Conservation (phyloP, 1,284 basidiomycete genomes). For the Sutorius eximius region DNA sequence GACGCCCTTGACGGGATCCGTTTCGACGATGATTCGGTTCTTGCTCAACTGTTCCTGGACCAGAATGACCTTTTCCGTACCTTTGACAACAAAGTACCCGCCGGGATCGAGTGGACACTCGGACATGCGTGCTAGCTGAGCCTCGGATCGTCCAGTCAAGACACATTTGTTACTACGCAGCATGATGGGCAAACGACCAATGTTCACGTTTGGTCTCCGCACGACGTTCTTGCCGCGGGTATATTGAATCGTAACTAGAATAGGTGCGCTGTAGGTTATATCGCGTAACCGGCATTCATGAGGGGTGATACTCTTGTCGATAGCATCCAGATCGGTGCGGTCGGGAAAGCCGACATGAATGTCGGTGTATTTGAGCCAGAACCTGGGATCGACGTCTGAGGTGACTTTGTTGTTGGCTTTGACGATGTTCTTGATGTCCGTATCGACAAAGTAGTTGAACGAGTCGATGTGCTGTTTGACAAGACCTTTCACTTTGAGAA, state of each 20-base stretch:
- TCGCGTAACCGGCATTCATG: slow-evolving; percentile 98
- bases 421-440: slow-evolving; percentile 96
- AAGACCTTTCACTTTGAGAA: slow-evolving; percentile 95
- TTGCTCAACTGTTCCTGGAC: slow-evolving; percentile 99
- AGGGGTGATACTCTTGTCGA: slow-evolving; percentile 87
- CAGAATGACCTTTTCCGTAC: slow-evolving; percentile 99
- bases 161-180: slow-evolving; percentile 93
- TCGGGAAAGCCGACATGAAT: slow-evolving; percentile 92
- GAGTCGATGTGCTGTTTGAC: slow-evolving; percentile 99
- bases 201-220: slow-evolving; percentile 79
- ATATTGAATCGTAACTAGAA: slow-evolving; percentile 95
- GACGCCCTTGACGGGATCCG: slow-evolving; percentile 85
- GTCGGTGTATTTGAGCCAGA: slow-evolving; percentile 97
- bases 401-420: slow-evolving; percentile 91
- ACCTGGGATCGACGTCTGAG: slow-evolving; percentile 96
- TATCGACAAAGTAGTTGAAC: slow-evolving; percentile 99
- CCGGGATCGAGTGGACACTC: slow-evolving; percentile 99
- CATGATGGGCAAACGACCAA: slow-evolving; percentile 97
- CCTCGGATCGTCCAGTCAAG: slow-evolving; percentile 75
- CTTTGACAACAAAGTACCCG: slow-evolving; percentile 98
- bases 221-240: slow-evolving; percentile 91
- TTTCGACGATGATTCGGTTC: slow-evolving; percentile 99
- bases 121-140: slow-evolving; percentile 86
- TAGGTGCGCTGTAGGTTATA: slow-evolving; percentile 93
- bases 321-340: slow-evolving; percentile 79